Conservation (phyloP, 2,329 filamentous ascomycete species). For the Aspergillus aculeatus region DNA sequence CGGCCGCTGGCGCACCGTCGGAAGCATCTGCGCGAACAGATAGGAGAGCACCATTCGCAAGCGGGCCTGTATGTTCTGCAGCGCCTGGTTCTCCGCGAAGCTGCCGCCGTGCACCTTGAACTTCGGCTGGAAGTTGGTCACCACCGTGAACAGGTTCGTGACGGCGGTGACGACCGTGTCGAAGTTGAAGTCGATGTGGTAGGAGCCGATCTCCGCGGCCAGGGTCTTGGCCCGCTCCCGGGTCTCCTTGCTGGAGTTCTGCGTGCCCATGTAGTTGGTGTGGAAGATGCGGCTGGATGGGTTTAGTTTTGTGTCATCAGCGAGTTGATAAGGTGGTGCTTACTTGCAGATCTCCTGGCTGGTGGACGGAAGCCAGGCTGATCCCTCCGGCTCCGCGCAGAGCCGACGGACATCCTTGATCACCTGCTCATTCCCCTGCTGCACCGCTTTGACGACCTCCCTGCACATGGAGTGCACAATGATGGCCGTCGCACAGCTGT, state of each 20-base stretch:
- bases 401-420: slow-evolving; percentile 55
- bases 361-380: slow-evolving; percentile 53
- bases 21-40: slow-evolving; percentile 62
- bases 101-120: slow-evolving; percentile 66
- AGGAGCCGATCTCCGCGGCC: slow-evolving; percentile 61
- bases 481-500: slow-evolving; percentile 39
- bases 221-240: slow-evolving; percentile 64
- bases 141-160: slow-evolving; percentile 57
- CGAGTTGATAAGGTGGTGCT: neutral
- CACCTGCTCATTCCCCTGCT: slow-evolving; percentile 48
- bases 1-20: slow-evolving; percentile 57
- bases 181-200: slow-evolving; percentile 73
- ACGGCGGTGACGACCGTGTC: slow-evolving; percentile 64
- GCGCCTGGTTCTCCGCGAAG: slow-evolving; percentile 60
- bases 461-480: slow-evolving; percentile 44
- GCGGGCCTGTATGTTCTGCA: slow-evolving; percentile 68
- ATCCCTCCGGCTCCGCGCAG: slow-evolving; percentile 48
- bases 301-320: neutral
- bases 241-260: slow-evolving; percentile 66
- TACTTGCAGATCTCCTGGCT: slow-evolving; percentile 59
- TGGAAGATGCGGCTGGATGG: slow-evolving; percentile 53
- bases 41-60: slow-evolving; percentile 66
- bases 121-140: slow-evolving; percentile 60
- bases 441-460: slow-evolving; percentile 36
- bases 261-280: slow-evolving; percentile 70